Conservation (phyloP, 176 grass and related monocot species). For the Lolium rigidum region DNA sequence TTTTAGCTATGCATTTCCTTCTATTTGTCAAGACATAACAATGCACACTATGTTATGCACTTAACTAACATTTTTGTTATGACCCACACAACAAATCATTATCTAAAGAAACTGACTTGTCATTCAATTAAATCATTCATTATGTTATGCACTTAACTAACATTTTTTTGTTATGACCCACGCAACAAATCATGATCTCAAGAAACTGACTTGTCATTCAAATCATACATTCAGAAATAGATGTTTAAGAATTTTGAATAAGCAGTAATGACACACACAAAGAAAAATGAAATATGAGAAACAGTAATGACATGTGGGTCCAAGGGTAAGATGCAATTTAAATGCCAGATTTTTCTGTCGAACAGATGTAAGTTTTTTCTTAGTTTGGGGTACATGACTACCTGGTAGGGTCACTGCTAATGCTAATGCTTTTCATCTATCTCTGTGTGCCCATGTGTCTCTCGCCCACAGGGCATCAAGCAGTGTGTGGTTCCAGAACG, state of each 20-base stretch:
- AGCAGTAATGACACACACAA: too few species aligned
- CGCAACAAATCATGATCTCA: too few species aligned
- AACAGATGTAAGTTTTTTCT: not conserved
- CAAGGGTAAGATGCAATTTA: not conserved
- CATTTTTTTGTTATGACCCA: too few species aligned
- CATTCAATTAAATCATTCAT: too few species aligned
- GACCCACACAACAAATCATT: not conserved
- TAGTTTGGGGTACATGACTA: not conserved
- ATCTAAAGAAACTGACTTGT: not conserved
- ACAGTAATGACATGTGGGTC: not conserved
- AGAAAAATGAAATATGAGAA: not conserved
- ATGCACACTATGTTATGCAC: not conserved
- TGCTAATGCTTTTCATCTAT: not conserved
- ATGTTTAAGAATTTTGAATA: not conserved
- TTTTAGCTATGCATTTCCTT: not conserved
- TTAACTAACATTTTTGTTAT: not conserved
- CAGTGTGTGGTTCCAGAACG: slow-evolving; percentile 27
- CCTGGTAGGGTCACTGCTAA: not conserved
- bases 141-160: too few species aligned
- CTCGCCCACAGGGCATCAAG: not conserved
- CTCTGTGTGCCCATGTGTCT: slow-evolving; percentile 26
- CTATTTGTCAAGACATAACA: not conserved
- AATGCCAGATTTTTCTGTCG: not conserved
- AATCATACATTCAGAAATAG: not conserved
- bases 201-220: not conserved